Percentiles rank a stretch among this genome's conserved stretches.
Evolutionary conservation across 1,284 basidiomycete genomes (phyloP).

Genomic region (Leccinum pachyderme): DNA sequence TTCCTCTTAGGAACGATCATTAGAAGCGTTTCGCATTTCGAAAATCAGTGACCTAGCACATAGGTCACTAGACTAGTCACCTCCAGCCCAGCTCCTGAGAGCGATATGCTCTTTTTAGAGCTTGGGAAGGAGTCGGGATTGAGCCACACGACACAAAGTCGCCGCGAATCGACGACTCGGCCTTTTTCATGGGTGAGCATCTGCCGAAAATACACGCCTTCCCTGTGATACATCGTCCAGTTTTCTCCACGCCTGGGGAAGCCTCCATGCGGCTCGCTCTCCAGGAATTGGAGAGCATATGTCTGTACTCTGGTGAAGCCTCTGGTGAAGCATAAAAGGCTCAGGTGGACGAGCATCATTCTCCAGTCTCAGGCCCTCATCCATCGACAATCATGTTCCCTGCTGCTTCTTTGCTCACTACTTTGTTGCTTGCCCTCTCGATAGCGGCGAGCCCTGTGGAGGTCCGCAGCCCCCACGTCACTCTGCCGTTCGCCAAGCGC

Average conservation of each 20-base stretch:
- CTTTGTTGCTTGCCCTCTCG: conserved; percentile 41
- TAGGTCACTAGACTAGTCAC: background rate
- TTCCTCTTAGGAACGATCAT: background rate
- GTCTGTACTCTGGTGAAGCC: background rate
- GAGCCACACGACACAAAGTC: background rate
- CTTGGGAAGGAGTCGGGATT: conserved; percentile 5
- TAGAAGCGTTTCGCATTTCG: background rate
- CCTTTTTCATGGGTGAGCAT: background rate
- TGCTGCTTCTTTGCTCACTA: conserved; percentile 36
- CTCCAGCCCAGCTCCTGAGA: background rate
- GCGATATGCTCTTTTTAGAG: background rate
- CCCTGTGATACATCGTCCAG: conserved; percentile 6
- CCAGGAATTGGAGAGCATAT: background rate
- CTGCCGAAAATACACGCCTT: conserved; percentile 7
- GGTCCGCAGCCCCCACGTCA: background rate
- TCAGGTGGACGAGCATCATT: background rate
- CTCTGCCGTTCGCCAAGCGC: background rate
- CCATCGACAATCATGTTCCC: conserved; percentile 25
- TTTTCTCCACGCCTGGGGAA: background rate
- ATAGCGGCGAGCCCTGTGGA: conserved; percentile 45
- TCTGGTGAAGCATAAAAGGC: conserved; percentile 21
- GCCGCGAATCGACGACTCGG: background rate
- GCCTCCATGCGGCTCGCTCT: conserved; percentile 15
- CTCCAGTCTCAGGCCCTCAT: conserved; percentile 3
- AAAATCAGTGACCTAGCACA: background rate